phyloP scores from a whole-genome alignment of 768 basidiomycete species.

The Boletus sp. region DNA sequence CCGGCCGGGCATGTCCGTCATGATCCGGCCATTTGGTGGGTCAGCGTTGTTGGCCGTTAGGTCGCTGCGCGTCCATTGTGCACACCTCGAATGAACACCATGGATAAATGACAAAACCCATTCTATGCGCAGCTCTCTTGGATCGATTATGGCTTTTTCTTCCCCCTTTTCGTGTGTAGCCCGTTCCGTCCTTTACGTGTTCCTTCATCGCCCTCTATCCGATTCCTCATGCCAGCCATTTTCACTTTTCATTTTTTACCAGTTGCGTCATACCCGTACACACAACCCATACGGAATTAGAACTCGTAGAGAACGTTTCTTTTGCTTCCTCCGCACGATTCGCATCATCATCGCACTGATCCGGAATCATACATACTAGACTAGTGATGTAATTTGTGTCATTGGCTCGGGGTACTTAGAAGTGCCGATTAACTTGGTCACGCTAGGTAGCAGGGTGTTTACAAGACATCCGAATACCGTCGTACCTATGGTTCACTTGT shows the following conservation, averaged over 20 bases:
- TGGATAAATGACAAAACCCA: neutral
- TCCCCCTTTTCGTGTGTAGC: neutral
- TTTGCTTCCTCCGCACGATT: neutral
- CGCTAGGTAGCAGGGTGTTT: neutral
- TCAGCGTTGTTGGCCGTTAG: neutral
- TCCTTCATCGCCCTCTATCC: neutral
- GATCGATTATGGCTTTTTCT: neutral
- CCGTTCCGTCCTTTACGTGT: neutral
- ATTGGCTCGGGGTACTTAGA: neutral
- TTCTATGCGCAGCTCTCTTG: conserved; percentile 7
- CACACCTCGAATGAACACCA: conserved; percentile 4
- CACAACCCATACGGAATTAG: conserved; percentile 2
- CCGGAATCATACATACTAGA: neutral
- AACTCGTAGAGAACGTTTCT: neutral
- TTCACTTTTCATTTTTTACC: neutral
- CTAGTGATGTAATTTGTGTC: neutral
- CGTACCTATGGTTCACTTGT: neutral
- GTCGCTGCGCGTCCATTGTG: neutral
- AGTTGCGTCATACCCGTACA: neutral
- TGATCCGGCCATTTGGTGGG: conserved; percentile 1
- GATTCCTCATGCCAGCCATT: neutral
- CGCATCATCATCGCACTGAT: neutral
- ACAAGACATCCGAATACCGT: neutral
- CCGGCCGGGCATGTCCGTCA: neutral
- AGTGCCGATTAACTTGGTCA: neutral